Base-by-base conservation (phyloP, 495 filamentous ascomycete genomes). In the Aspergillus panamensis region DNA sequence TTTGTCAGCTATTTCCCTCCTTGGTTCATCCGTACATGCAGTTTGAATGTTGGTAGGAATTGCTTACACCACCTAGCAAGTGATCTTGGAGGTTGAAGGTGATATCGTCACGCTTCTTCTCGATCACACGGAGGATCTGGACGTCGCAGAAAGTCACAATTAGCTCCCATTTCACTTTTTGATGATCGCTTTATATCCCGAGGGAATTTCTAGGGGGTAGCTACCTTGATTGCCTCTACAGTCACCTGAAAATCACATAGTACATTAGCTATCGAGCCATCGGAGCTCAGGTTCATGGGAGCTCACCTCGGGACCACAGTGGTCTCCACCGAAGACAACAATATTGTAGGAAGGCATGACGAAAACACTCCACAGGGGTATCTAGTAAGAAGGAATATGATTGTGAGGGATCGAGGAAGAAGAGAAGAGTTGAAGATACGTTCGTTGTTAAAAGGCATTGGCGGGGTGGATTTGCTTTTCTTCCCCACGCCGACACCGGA, bases 71-170 rank as follows among this genome's bases (percentile, higher is more conserved):
- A 60, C 94, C 94, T 43, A 98, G 79, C 55, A 96, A 82, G 65
- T 97, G 93, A 51, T 96, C 85, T 73, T 97, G 84, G 63, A 97
- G 87, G 70, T 97, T 88, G 78, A 98, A 96, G 62, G 85, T 68
- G 66, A 88, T 77, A 63, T 84, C 81, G 59, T 85, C 76, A 61
- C 83, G 84, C 58, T 73, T 70, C 59, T 84, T 81, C 72, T 95
- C 87, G 57, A 98, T 73, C 8, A 86, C 82, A 55, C 85, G 85
- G 67, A 98, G 83, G 61, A 77, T 69, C 72, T 81, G 66, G 6
- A 42, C 45, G 43, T 43, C 14, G 14, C 32, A 6, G 17, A 37
- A 35, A 37, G 16, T 17, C 9, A 21, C 21, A 14, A 35, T 65
- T 39, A 52, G 57, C 62, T 48, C n/a, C 29, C 30, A 32, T 6